These are phyloP conservation scores for Acidiella bohemica DNA, from an alignment of 495 filamentous ascomycete species.

Conservation along the genomic window DNA sequence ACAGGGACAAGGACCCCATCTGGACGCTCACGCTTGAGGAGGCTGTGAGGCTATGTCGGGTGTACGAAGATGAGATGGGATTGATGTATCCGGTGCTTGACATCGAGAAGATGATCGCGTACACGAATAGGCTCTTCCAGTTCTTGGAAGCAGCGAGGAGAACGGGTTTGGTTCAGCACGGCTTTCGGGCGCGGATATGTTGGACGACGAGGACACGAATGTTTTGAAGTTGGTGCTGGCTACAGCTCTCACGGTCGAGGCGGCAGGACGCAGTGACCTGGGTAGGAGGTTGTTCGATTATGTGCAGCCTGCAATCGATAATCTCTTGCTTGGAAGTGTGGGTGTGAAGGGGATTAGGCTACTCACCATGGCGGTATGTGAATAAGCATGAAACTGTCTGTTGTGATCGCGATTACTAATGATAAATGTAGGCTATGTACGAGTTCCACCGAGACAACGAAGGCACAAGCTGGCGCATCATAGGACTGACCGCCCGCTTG, in stretches of 20 bases:
- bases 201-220: constrained; percentile 55
- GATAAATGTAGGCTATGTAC: constrained; percentile 53
- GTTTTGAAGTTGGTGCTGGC: constrained; percentile 71
- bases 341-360: constrained; percentile 60
- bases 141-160: constrained; percentile 57
- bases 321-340: constrained; percentile 50
- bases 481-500: constrained; percentile 60
- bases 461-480: constrained; percentile 62
- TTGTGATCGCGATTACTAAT: background rate
- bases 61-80: constrained; percentile 74
- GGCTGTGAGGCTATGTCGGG: constrained; percentile 51
- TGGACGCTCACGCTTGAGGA: constrained; percentile 61
- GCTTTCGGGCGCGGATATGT: constrained; percentile 43
- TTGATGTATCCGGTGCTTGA: constrained; percentile 75
- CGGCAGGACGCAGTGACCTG: constrained; percentile 58
- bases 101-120: constrained; percentile 49
- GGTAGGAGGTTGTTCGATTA: constrained; percentile 56
- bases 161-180: constrained; percentile 43
- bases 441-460: constrained; percentile 74
- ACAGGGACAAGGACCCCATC: constrained; percentile 53
- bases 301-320: constrained; percentile 54
- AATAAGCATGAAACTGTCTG: constrained; percentile 49
- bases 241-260: constrained; percentile 57
- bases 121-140: constrained; percentile 50
- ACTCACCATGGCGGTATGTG: constrained; percentile 52